Evolutionary conservation across 2,329 filamentous ascomycete genomes (phyloP).

Genomic region (Penicillium digitatum): DNA sequence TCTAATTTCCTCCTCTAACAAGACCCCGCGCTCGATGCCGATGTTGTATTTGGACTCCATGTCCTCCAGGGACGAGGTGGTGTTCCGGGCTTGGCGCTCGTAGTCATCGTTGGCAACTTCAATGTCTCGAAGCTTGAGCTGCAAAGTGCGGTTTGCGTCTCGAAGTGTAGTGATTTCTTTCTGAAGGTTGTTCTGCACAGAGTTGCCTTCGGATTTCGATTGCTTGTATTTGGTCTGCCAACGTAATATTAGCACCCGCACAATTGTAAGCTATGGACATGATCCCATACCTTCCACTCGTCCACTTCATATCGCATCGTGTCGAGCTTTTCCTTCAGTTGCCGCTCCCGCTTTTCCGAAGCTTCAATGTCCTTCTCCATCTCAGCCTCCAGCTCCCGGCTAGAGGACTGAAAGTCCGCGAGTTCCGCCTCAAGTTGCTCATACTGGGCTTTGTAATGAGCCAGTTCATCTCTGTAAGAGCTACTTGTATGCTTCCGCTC

Average conservation of each 20-base stretch:
- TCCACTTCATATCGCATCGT: slow-evolving; percentile 82
- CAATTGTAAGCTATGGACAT: not conserved
- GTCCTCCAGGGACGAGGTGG: slow-evolving; percentile 91
- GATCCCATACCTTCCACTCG: slow-evolving; percentile 80
- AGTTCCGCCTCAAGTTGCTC: slow-evolving; percentile 87
- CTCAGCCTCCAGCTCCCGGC: slow-evolving; percentile 88
- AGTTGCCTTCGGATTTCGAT: slow-evolving; percentile 80
- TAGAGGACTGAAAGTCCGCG: slow-evolving; percentile 88
- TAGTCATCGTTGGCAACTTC: slow-evolving; percentile 99
- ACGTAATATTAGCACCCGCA: slow-evolving; percentile 6
- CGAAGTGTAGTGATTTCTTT: slow-evolving; percentile 93
- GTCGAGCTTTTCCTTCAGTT: slow-evolving; percentile 83
- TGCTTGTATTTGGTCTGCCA: slow-evolving; percentile 88
- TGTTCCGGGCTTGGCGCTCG: slow-evolving; percentile 92
- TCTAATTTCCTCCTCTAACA: slow-evolving; percentile 94
- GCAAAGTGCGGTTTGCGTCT: slow-evolving; percentile 74
- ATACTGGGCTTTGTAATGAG: slow-evolving; percentile 96
- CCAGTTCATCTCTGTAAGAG: slow-evolving; percentile 66
- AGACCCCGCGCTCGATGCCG: slow-evolving; percentile 82
- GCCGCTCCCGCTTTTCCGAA: slow-evolving; percentile 86
- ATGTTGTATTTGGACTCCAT: slow-evolving; percentile 96
- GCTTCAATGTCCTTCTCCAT: slow-evolving; percentile 94
- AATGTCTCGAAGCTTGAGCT: slow-evolving; percentile 83
- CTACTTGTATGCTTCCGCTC: slow-evolving; percentile 40
- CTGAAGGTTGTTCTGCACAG: slow-evolving; percentile 79